A percentile compares a stretch with the other conserved stretches of the same genome.
These are phyloP conservation scores for Mikania micrantha DNA, from an alignment of 129 eudicot genomes.

Conservation along the genomic window DNA sequence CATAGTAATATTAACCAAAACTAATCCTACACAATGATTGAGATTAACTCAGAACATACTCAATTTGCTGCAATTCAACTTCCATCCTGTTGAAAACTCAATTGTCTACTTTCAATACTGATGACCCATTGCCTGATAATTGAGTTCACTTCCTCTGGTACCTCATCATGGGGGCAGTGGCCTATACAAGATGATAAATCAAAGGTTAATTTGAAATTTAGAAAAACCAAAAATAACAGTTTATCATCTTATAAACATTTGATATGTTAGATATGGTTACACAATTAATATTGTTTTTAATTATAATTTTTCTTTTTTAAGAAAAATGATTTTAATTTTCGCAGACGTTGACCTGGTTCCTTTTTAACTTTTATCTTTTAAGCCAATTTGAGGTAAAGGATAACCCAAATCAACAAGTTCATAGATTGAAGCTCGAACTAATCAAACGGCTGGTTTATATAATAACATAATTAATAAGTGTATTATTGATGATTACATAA, in stretches of 20 bases:
- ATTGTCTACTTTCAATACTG: slow-evolving; percentile 21
- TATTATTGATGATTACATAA: background rate
- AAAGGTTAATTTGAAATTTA: background rate
- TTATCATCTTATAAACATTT: background rate
- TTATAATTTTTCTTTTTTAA: background rate
- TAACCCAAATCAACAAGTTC: background rate
- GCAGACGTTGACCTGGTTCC: background rate
- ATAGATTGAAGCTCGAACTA: no score
- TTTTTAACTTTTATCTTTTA: background rate
- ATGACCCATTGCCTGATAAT: slow-evolving; percentile 61
- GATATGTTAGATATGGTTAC: background rate
- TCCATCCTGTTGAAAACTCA: slow-evolving; percentile 11
- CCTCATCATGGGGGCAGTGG: slow-evolving; percentile 94
- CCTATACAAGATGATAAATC: slow-evolving; percentile 33
- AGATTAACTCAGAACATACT: background rate
- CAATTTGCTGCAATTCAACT: slow-evolving; percentile 6
- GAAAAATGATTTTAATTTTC: background rate
- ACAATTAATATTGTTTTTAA: background rate
- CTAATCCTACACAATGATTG: no score
- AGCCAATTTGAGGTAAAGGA: background rate
- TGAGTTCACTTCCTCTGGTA: slow-evolving; percentile 67
- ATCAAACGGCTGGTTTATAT: no score
- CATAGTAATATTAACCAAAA: no score
- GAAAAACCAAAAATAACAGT: no score
- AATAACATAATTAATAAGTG: background rate